Base-by-base conservation (phyloP, 371 early-diverging fungal genomes). In the Mortierella sp. region DNA sequence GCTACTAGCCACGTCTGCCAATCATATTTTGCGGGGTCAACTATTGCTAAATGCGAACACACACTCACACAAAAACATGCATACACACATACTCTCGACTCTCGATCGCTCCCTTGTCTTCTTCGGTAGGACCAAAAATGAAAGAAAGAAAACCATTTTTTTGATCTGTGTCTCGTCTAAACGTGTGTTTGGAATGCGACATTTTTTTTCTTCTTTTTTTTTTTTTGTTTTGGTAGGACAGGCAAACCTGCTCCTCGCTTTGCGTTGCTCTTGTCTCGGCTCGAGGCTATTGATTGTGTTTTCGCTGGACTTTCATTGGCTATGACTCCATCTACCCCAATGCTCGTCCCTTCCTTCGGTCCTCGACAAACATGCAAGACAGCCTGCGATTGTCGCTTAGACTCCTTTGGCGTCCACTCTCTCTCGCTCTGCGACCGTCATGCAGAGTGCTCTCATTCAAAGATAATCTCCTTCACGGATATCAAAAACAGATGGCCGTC, bases 111-210 rank as follows among this genome's bases (percentile, higher is more conserved):
- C 55, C 55, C n/a, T n/a, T 55, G 54, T 54, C 21, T 54, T 54
- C 56, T 29, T 29, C 60, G 60, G 60, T 58, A 29, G 11, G 27
- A 27, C 60, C 27, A 58, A 58, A 58, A 58, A 58, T 58, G 60
- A 58, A 58, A 58, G 14, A 27, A 58, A 51, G 51, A 3, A 21
- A 4, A 51, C 51, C 51, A 51, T 18, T 51, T 1, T 56, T 56
- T n/a, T 11, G 27, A 58, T 29, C 56, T n/a, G 0, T 56, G 27
- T 27, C 8, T 58, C 32, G 60, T 58, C 29, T 58, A 58, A 58
- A 58, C 60, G 60, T 58, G 60, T 58, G 60, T 58, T 58, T 58
- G 60, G 60, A 58, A 58, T 58, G 60, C 29, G 14, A 58, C 27
- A 58, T 29, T 29, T 8, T 6, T 6, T n/a, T 56, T 56, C n/a